Evolutionary conservation across 2,329 filamentous ascomycete genomes (phyloP).

Genomic region (Curvularia lunata): DNA sequence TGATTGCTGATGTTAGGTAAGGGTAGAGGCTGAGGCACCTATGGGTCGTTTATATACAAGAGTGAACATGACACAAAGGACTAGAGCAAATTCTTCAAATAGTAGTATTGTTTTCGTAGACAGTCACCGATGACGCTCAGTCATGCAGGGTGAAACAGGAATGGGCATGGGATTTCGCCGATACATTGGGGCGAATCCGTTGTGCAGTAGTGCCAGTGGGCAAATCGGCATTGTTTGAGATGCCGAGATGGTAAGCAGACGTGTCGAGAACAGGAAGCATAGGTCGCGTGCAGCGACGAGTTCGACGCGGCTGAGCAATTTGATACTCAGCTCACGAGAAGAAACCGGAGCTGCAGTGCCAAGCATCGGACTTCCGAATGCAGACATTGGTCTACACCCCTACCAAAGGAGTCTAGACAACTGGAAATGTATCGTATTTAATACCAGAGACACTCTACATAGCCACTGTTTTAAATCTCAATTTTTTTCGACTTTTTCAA

Average conservation of each 20-base stretch:
- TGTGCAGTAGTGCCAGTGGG: constrained; percentile 12
- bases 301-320: constrained; percentile 25
- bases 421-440: not conserved
- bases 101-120: constrained; percentile 8
- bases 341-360: constrained; percentile 15
- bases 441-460: not conserved
- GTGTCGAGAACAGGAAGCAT: constrained; percentile 7
- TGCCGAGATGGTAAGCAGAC: constrained; percentile 8
- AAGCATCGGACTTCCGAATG: not conserved
- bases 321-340: constrained; percentile 23
- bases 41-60: constrained; percentile 42
- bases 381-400: not conserved
- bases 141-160: constrained; percentile 34
- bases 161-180: constrained; percentile 12
- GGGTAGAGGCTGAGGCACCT: constrained; percentile 25
- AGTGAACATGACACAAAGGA: constrained; percentile 24
- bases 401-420: not conserved
- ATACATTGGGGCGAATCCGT: constrained; percentile 18
- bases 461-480: not conserved
- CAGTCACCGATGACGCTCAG: constrained; percentile 15
- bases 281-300: constrained; percentile 26
- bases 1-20: constrained; percentile 26
- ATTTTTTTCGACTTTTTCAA: not conserved
- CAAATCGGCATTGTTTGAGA: constrained; percentile 12
- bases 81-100: constrained; percentile 15